Percentiles rank a stretch among this genome's conserved stretches.
These are phyloP conservation scores for Vitis hybrid DNA, from an alignment of 177 flowering plant species.

Conservation along the genomic window DNA sequence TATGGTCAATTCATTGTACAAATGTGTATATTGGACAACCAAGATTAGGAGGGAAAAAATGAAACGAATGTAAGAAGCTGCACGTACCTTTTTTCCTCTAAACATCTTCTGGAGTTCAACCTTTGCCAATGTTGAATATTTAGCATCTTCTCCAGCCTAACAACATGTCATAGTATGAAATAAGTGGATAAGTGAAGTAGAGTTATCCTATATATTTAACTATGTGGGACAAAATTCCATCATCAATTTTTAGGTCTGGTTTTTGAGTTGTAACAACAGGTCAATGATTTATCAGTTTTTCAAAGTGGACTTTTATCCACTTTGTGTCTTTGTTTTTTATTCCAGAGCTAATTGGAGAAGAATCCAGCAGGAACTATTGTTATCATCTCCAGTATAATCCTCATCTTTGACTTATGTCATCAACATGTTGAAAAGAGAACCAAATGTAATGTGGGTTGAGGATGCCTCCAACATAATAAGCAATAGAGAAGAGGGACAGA, in stretches of 20 bases:
- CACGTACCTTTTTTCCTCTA: conserved; percentile 44
- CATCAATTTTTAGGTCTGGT: background rate
- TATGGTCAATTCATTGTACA: no score
- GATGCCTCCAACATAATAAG: background rate
- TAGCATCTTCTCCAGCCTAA: conserved; percentile 68
- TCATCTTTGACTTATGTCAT: no score
- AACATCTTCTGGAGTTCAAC: conserved; percentile 80
- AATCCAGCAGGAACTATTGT: no score
- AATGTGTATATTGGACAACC: no score
- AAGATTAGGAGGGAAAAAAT: no score
- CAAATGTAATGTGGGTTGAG: background rate
- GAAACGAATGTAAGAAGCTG: background rate
- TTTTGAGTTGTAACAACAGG: no score
- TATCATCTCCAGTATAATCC: no score
- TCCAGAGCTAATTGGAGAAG: no score
- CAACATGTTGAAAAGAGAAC: no score
- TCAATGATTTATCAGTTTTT: no score
- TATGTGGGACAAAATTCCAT: background rate
- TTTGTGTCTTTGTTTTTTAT: no score
- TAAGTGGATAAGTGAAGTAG: background rate
- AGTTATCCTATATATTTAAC: background rate
- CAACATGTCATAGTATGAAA: conserved; percentile 1
- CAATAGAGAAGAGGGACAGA: background rate
- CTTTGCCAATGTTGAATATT: conserved; percentile 49
- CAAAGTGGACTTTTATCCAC: no score